A percentile compares a stretch with the other conserved stretches of the same genome.
Conservation (phyloP, 140 eudicot species). For the Senecio squalidus region DNA sequence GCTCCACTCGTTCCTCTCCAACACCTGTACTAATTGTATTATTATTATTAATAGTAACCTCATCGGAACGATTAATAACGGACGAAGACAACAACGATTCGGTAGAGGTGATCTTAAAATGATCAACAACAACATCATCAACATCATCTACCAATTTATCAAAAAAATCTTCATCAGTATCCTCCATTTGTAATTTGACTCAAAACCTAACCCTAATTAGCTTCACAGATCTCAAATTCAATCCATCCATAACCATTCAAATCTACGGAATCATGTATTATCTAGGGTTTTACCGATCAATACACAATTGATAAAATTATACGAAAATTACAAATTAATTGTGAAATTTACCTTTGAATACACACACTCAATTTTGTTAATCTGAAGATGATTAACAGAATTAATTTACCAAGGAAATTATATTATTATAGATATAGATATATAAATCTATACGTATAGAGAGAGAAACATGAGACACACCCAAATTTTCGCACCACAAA, state of each 20-base stretch:
- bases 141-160: slow-evolving; percentile 90
- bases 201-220: slow-evolving; percentile 41
- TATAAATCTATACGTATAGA: slow-evolving; percentile 21
- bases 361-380: slow-evolving; percentile 25
- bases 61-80: too few species aligned
- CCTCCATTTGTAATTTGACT: slow-evolving; percentile 71
- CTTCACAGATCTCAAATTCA: slow-evolving; percentile 23
- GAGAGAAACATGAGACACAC: slow-evolving; percentile 34
- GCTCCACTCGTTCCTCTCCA: slow-evolving; percentile 19
- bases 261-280: background rate
- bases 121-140: slow-evolving; percentile 65
- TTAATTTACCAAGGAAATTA: background rate
- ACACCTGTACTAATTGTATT: slow-evolving; percentile 24
- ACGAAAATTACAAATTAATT: too few species aligned
- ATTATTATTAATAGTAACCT: too few species aligned
- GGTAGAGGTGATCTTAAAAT: slow-evolving; percentile 24
- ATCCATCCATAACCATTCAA: slow-evolving; percentile 13
- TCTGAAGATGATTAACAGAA: slow-evolving; percentile 12
- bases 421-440: slow-evolving; percentile 4
- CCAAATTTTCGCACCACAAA: slow-evolving; percentile 48
- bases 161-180: slow-evolving; percentile 90
- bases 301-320: slow-evolving; percentile 3
- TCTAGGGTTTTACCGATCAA: slow-evolving; percentile 46
- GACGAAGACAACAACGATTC: too few species aligned
- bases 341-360: slow-evolving; percentile 26